Conservation (phyloP, 2,329 filamentous ascomycete species). For the Lachnellula occidentalis region DNA sequence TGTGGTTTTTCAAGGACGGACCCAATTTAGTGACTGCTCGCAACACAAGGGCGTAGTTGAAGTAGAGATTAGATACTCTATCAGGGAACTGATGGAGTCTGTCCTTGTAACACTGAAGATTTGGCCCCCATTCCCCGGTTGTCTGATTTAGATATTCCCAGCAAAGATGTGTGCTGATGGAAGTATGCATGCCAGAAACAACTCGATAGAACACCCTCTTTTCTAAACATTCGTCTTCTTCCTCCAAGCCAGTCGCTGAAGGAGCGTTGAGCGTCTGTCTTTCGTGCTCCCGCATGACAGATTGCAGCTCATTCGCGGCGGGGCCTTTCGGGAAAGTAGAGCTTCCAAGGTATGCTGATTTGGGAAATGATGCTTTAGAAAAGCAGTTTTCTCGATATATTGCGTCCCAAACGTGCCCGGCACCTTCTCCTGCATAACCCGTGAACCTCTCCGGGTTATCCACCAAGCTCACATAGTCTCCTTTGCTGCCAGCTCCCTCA, state of each 20-base stretch:
- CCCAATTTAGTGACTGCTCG: conserved; percentile 88
- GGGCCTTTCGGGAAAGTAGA: conserved; percentile 29
- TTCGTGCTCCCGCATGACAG: conserved; percentile 54
- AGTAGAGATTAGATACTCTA: conserved; percentile 94
- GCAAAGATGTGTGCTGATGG: conserved; percentile 93
- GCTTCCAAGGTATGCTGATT: conserved; percentile 50
- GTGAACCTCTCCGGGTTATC: conserved; percentile 96
- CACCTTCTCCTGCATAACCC: conserved; percentile 79
- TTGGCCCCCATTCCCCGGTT: conserved; percentile 88
- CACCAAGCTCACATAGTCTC: conserved; percentile 91
- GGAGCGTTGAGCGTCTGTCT: conserved; percentile 48
- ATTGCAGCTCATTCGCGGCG: conserved; percentile 57
- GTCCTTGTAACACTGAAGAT: conserved; percentile 79
- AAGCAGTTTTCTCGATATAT: conserved; percentile 99
- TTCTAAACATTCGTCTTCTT: conserved; percentile 90
- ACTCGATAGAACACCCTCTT: conserved; percentile 98
- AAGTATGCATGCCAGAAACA: conserved; percentile 95
- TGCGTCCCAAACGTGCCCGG: conserved; percentile 90
- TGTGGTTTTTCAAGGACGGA: conserved; percentile 73
- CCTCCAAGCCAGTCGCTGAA: conserved; percentile 62
- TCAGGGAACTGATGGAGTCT: conserved; percentile 84
- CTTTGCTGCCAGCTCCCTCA: conserved; percentile 77
- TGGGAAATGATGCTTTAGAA: conserved; percentile 58
- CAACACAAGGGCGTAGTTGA: conserved; percentile 95
- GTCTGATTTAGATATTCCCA: conserved; percentile 95